Evolutionary conservation across 208 protist species (phyloP), one percentile per base, ranked within the genome.

Genomic region (Balamuthia mandrillaris): DNA sequence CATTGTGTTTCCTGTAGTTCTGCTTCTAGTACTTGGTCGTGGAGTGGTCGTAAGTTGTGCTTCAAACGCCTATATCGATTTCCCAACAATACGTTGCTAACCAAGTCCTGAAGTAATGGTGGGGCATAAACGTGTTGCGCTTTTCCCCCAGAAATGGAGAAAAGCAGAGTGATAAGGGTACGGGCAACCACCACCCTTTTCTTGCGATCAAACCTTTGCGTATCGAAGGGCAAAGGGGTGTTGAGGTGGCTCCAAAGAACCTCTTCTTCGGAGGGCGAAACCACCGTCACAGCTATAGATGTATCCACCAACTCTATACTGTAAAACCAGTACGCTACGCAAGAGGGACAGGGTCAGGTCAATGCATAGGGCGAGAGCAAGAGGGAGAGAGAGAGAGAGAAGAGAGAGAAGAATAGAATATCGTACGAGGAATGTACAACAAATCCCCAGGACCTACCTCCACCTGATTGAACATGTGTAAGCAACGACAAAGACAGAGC

Each of bases 251-350:
- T 72, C 63, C 63, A 72, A 2, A 14, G n/a, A 41, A 72, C 18
- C 63, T 72, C 63, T 41, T 72, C 63, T 41, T 72, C 63, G 29
- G 63, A 72, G n/a, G 63, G 63, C 29, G 63, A 72, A 41, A 72
- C 47, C n/a, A 72, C 63, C 10, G 63, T 49, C 37, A 72, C 37
- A 33, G 33, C 24, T 9, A 72, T 45, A 41, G n/a, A 9, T 21
- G 63, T 45, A 10, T 72, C 63, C 6, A 72, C 12, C 35, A 41
- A 72, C 37, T 72, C 63, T 10, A 72, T 41, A 18, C 47, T 33
- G 27, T 72, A 24, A 21, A 72, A 72, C 63, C 63, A 72, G 47
- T 72, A 72, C 18, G 63, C 63, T 72, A n/a, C 14, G 47, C 18
- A 54, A 24, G 14, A 14, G 21, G 16, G 21, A 24, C 18, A 54